A percentile compares a stretch with the other conserved stretches of the same genome.
Evolutionary conservation across 2,329 filamentous ascomycete species (phyloP).

Genomic region (Colletotrichum theobromicola): DNA sequence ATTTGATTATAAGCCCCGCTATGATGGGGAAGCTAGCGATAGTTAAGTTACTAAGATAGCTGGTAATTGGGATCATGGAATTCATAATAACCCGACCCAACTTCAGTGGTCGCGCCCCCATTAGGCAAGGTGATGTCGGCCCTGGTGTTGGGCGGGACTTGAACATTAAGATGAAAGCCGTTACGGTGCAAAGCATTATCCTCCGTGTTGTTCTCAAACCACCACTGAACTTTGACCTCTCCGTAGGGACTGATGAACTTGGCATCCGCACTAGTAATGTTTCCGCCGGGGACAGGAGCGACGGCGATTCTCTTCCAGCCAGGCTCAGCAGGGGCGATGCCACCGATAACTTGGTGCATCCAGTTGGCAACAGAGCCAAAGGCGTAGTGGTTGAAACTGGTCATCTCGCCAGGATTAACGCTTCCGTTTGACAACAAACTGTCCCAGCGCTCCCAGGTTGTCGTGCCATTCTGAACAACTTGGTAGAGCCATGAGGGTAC

Average conservation of each 20-base stretch:
- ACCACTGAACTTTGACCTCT: conserved; percentile 31
- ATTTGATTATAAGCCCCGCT: not conserved
- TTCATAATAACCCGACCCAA: conserved; percentile 14
- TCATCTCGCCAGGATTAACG: conserved; percentile 52
- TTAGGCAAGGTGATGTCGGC: conserved; percentile 14
- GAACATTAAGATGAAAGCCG: conserved; percentile 7
- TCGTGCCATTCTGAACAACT: conserved; percentile 50
- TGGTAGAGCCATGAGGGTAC: conserved; percentile 55
- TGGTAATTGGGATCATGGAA: conserved; percentile 7
- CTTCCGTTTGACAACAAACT: conserved; percentile 46
- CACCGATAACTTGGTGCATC: conserved; percentile 49
- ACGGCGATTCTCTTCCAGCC: conserved; percentile 45
- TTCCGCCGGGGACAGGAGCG: conserved; percentile 38
- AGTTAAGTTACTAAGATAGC: not conserved
- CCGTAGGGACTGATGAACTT: conserved; percentile 38
- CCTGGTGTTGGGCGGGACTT: conserved; percentile 11
- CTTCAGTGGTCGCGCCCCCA: not conserved
- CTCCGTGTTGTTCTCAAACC: conserved; percentile 19
- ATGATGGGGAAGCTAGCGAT: not conserved
- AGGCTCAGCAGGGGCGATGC: conserved; percentile 41
- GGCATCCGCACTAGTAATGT: conserved; percentile 36
- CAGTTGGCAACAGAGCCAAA: conserved; percentile 54
- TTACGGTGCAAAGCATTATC: conserved; percentile 6
- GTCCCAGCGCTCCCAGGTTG: conserved; percentile 58
- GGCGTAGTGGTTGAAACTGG: conserved; percentile 56